Conservation (phyloP, 768 basidiomycete genomes). For the Termitomyces sp. region DNA sequence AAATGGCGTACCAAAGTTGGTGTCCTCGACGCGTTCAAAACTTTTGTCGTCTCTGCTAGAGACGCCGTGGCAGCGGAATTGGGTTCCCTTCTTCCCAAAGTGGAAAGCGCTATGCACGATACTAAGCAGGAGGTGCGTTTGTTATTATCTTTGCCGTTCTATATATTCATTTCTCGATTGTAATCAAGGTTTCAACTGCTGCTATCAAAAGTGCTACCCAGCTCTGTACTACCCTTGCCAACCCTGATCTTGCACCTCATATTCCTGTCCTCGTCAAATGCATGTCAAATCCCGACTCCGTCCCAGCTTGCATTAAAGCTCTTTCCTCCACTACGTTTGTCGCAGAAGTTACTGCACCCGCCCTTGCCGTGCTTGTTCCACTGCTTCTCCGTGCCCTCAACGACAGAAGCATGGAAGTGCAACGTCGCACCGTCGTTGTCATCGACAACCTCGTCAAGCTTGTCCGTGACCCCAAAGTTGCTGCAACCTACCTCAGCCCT, state of each 20-base stretch:
- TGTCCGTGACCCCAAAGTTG: conserved; percentile 86
- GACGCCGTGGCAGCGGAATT: conserved; percentile 83
- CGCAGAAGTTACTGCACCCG: conserved; percentile 95
- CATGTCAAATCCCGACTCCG: conserved; percentile 88
- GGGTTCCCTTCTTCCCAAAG: conserved; percentile 75
- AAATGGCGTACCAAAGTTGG: conserved; percentile 98
- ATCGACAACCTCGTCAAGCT: conserved; percentile 97
- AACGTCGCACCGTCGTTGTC: conserved; percentile 91
- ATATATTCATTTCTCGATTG: conserved; percentile 2
- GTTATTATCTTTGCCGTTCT: neutral
- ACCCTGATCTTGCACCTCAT: conserved; percentile 89
- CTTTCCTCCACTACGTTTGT: conserved; percentile 95
- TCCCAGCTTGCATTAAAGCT: conserved; percentile 91
- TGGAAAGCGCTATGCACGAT: conserved; percentile 93
- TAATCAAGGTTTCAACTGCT: conserved; percentile 72
- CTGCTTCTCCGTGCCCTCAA: conserved; percentile 88
- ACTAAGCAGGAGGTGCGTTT: conserved; percentile 84
- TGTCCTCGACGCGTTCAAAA: conserved; percentile 80
- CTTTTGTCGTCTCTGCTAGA: conserved; percentile 63
- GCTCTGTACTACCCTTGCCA: conserved; percentile 87
- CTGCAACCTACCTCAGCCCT: conserved; percentile 82
- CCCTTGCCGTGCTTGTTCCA: conserved; percentile 92
- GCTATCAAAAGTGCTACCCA: conserved; percentile 88
- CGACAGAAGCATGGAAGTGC: conserved; percentile 94
- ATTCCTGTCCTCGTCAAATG: conserved; percentile 87